These are phyloP conservation scores for Fusarium brachygibbosum DNA, from an alignment of 2,329 filamentous ascomycete genomes.

Conservation along the genomic window DNA sequence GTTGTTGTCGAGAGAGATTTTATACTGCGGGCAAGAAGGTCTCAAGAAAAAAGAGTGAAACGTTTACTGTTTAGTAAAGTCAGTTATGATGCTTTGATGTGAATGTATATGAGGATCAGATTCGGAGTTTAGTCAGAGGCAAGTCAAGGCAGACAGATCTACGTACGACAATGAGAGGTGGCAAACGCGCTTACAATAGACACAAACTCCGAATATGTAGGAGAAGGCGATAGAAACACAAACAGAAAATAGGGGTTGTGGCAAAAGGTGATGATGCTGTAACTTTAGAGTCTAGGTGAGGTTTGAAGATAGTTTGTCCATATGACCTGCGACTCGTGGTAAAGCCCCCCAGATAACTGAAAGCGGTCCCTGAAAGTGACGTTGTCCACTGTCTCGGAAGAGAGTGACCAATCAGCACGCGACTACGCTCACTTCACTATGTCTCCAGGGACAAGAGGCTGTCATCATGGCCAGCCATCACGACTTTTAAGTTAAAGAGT, in stretches of 20 bases:
- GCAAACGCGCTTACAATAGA: conserved; percentile 18
- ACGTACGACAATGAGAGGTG: conserved; percentile 35
- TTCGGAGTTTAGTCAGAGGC: conserved; percentile 31
- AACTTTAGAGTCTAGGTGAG: conserved; percentile 6
- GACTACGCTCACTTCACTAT: not conserved
- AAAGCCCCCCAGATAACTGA: conserved; percentile 25
- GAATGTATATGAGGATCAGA: not conserved
- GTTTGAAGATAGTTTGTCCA: conserved; percentile 17
- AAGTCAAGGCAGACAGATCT: conserved; percentile 30
- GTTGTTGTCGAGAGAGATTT: not conserved
- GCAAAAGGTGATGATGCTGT: conserved; percentile 20
- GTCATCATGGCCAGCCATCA: not conserved
- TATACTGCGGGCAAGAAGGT: not conserved
- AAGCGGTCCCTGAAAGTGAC: conserved; percentile 39
- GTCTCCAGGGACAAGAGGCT: not conserved
- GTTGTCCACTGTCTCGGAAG: conserved; percentile 23
- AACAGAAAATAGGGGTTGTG: conserved; percentile 9
- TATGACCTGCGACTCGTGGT: conserved; percentile 30
- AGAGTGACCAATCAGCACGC: conserved; percentile 21
- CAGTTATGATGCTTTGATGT: conserved; percentile 8
- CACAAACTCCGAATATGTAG: not conserved
- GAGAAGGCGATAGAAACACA: conserved; percentile 17
- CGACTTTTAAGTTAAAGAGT: not conserved
- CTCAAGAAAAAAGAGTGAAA: not conserved
- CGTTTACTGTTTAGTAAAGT: conserved; percentile 4